These are phyloP conservation scores for Rhexocercosporidium sp. DNA, from an alignment of 2,329 filamentous ascomycete genomes.

Conservation along the genomic window DNA sequence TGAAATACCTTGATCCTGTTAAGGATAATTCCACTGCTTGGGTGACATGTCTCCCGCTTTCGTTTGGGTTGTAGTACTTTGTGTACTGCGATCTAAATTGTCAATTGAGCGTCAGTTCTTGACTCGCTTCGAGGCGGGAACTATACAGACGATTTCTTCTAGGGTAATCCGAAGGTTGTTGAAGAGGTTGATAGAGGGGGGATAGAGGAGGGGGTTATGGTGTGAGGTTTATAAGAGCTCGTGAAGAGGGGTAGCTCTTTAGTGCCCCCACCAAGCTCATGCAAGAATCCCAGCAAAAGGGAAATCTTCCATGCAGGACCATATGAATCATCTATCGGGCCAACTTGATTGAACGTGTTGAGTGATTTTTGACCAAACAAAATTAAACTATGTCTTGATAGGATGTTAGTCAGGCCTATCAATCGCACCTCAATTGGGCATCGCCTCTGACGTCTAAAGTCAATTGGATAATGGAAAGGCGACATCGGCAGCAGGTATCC, in stretches of 20 bases:
- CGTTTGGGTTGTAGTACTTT: slow-evolving; percentile 35
- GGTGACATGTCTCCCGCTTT: slow-evolving; percentile 38
- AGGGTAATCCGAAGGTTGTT: background rate
- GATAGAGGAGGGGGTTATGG: background rate
- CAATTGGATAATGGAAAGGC: slow-evolving; percentile 21
- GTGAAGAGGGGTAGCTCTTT: slow-evolving; percentile 34
- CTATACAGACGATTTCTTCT: slow-evolving; percentile 26
- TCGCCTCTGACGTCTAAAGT: background rate
- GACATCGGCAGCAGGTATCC: slow-evolving; percentile 17
- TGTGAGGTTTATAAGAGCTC: slow-evolving; percentile 17
- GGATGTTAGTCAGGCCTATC: slow-evolving; percentile 5
- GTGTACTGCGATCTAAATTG: slow-evolving; percentile 17
- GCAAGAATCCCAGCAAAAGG: slow-evolving; percentile 20
- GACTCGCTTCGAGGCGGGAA: background rate
- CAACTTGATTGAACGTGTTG: slow-evolving; percentile 21
- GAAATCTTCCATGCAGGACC: slow-evolving; percentile 6
- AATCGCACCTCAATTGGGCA: slow-evolving; percentile 3
- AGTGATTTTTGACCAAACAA: background rate
- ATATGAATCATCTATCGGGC: slow-evolving; percentile 21
- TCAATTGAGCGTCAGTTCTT: slow-evolving; percentile 9
- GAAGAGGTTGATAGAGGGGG: background rate
- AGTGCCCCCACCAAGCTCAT: slow-evolving; percentile 19
- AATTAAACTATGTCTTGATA: slow-evolving; percentile 1
- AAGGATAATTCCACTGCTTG: slow-evolving; percentile 42
- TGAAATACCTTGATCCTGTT: slow-evolving; percentile 44